Evolutionary conservation across 2,329 filamentous ascomycete genomes (phyloP).

Genomic region (Ophiostoma pallidulum): DNA sequence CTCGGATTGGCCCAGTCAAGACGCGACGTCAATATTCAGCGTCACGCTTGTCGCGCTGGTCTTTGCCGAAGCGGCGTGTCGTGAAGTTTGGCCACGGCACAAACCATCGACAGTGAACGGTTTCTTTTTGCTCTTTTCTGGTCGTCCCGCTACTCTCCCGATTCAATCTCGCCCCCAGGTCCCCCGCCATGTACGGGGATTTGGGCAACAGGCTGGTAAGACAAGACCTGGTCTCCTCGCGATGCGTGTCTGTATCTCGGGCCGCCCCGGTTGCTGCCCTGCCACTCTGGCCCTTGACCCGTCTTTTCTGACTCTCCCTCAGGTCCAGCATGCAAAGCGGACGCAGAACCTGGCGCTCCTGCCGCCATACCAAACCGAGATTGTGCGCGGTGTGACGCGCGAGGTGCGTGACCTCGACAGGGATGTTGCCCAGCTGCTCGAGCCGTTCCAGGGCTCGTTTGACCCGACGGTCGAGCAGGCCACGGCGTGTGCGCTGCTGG

Average conservation of each 20-base stretch:
- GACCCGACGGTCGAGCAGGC: slow-evolving; percentile 75
- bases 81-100: no score
- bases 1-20: no score
- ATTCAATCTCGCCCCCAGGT: no score
- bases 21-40: no score
- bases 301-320: background rate
- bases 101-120: background rate
- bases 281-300: no score
- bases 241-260: no score
- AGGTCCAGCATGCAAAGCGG: slow-evolving; percentile 95
- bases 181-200: slow-evolving; percentile 72
- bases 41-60: no score
- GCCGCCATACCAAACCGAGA: slow-evolving; percentile 84
- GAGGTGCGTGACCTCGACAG: slow-evolving; percentile 91
- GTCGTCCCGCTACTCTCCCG: background rate
- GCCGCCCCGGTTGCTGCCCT: no score
- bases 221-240: background rate
- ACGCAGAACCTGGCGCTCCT: slow-evolving; percentile 78
- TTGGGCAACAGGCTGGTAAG: slow-evolving; percentile 73
- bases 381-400: slow-evolving; percentile 76
- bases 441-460: slow-evolving; percentile 76
- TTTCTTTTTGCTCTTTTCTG: no score
- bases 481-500: slow-evolving; percentile 77
- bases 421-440: slow-evolving; percentile 69
- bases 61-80: no score